Conservation (phyloP, 2,329 filamentous ascomycete genomes). For the Scopulariopsis brevicaulis region DNA sequence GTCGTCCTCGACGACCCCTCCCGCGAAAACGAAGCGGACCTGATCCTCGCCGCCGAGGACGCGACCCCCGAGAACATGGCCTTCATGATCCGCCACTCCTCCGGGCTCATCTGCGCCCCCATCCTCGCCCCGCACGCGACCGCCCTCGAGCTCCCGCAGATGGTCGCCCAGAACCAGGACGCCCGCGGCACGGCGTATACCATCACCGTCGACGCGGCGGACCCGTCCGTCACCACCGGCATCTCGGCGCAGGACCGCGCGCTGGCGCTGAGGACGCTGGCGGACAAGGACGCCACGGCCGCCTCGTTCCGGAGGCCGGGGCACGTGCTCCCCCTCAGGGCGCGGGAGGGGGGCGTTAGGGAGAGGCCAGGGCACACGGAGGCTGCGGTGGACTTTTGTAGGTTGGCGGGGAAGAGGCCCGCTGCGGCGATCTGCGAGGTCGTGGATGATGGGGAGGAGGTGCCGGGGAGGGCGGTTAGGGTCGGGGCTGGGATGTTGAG, state of each 20-base stretch:
- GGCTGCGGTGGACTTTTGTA: conserved; percentile 83
- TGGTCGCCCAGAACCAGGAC: conserved; percentile 69
- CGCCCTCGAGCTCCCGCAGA: conserved; percentile 70
- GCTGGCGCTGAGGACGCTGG: conserved; percentile 68
- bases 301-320: conserved; percentile 69
- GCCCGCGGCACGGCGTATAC: conserved; percentile 90
- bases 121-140: conserved; percentile 58
- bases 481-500: conserved; percentile 78
- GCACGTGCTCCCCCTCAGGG: conserved; percentile 79
- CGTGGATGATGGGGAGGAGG: conserved; percentile 71
- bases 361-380: conserved; percentile 82
- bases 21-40: conserved; percentile 96
- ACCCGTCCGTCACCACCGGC: conserved; percentile 69
- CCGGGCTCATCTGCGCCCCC: conserved; percentile 85
- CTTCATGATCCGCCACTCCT: conserved; percentile 87
- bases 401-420: conserved; percentile 64
- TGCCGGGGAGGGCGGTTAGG: conserved; percentile 55
- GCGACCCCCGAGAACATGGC: conserved; percentile 86
- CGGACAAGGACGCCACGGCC: conserved; percentile 46
- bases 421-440: conserved; percentile 86
- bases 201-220: conserved; percentile 69
- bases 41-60: conserved; percentile 83
- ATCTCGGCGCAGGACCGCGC: conserved; percentile 84
- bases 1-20: conserved; percentile 86
- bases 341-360: conserved; percentile 68